Percentiles rank a stretch among this genome's conserved stretches.
Conservation (phyloP, 129 eudicot genomes). For the Artemisia argyi region DNA sequence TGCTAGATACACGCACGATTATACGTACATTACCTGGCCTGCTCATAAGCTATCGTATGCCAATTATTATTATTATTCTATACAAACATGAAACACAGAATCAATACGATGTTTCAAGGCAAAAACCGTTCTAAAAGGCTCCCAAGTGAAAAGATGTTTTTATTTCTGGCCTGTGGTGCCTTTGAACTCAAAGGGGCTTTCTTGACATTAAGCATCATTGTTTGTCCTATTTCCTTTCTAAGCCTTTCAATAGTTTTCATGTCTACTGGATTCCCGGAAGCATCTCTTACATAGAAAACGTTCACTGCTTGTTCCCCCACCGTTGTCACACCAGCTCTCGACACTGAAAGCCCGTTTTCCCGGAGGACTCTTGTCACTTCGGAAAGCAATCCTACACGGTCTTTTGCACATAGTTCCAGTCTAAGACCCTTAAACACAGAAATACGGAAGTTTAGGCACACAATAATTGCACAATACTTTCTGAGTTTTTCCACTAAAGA, state of each 20-base stretch:
- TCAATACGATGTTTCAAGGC: conserved; percentile 29
- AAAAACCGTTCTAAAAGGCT: conserved; percentile 59
- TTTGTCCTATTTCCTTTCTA: conserved; percentile 80
- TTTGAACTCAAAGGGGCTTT: conserved; percentile 46
- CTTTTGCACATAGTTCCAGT: conserved; percentile 86
- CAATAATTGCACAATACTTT: neutral
- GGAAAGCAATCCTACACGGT: conserved; percentile 82
- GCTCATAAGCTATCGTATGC: conserved; percentile 24
- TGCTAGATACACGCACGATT: neutral
- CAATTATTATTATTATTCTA: conserved; percentile 27
- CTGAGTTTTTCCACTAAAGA: neutral
- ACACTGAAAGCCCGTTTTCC: conserved; percentile 74
- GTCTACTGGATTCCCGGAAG: conserved; percentile 85
- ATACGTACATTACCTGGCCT: conserved; percentile 2
- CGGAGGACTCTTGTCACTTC: conserved; percentile 85
- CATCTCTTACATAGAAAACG: conserved; percentile 74
- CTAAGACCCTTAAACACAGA: conserved; percentile 63
- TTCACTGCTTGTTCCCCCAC: conserved; percentile 72
- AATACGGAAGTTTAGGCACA: neutral
- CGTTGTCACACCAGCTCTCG: conserved; percentile 86
- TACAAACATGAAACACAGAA: conserved; percentile 20
- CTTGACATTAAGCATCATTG: conserved; percentile 80
- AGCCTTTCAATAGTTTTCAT: conserved; percentile 66
- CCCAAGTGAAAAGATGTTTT: conserved; percentile 75
- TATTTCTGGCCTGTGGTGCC: conserved; percentile 51